Evolutionary conservation across 352 stramenopile species (phyloP), one percentile per base, ranked within the genome.

Genomic region (Phytopythium litorale): DNA sequence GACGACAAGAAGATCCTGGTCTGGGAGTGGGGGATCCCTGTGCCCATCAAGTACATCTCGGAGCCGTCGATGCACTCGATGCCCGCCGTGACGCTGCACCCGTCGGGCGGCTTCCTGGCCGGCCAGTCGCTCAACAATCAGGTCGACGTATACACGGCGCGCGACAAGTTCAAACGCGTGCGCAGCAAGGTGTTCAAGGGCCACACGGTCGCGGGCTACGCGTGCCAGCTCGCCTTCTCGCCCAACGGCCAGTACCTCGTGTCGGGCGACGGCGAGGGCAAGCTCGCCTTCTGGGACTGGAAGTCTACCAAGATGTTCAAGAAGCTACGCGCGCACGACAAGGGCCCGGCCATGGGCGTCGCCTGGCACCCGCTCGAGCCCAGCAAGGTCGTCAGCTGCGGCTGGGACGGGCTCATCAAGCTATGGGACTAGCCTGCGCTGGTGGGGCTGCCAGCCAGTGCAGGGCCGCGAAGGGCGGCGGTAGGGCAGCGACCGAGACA

Each of bases 31-130:
- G 95, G 96, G 67, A 97, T 97, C 54, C 97, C 97, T 4, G 97
- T 99, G 37, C 98, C 97, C 0, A 98, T 99, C 67, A 99, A 99
- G 76, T 99, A 99, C 75, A 99, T 99, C 60, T 96, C 89, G 1
- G 97, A 99, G 79, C 97, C 97, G 18, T 91, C 94, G 33, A 99
- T 99, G 97, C 97, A 99, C 75, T 98, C 96, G 40, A 99, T 99
- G 90, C 97, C 97, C 0, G 91, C 95, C 4, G 87, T 99, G 46
- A 92, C 93, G 19, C 73, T 98, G 63, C 96, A 99, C 63, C 97
- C 98, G 0, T 95, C 79, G 19, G 81, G 92, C 33, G 75, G 82
- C 8, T 99, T 96, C 71, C 95, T 99, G 61, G 87, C 94, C 4
- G 94, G 96, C 21, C 97, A 99, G 75, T 98, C 87, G 21, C 74